Percentiles rank a stretch among this genome's conserved stretches.
Evolutionary conservation across 176 grass and related monocot genomes (phyloP).

Genomic region (Oryza glaberrima): DNA sequence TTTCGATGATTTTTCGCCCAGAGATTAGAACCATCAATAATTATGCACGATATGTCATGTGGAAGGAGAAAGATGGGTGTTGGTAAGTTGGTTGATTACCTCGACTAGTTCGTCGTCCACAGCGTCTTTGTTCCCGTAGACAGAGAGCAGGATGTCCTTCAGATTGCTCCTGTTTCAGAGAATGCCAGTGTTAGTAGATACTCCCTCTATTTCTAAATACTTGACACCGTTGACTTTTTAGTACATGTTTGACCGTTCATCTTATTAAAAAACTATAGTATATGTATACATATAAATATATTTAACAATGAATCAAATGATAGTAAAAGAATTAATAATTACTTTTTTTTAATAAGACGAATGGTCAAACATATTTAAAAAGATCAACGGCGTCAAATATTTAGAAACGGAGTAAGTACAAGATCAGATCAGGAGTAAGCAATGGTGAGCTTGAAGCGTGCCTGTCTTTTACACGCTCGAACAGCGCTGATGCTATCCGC

Average conservation of each 20-base stretch:
- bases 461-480: constrained; percentile 74
- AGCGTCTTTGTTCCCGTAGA: constrained; percentile 75
- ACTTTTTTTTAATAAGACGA: too few species aligned
- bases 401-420: background rate
- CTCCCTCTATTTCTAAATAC: too few species aligned
- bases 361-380: too few species aligned
- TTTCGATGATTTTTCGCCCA: background rate
- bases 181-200: background rate
- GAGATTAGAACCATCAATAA: background rate
- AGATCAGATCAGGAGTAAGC: background rate
- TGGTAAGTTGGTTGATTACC: constrained; percentile 29
- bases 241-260: too few species aligned
- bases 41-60: background rate
- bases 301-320: too few species aligned
- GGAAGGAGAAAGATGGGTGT: background rate
- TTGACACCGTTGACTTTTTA: too few species aligned
- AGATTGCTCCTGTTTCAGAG: constrained; percentile 64
- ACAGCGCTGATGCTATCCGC: constrained; percentile 72
- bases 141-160: constrained; percentile 74
- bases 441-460: constrained; percentile 8
- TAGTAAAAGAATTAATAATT: too few species aligned
- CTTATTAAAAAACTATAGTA: too few species aligned
- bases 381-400: too few species aligned
- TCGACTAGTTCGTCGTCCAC: constrained; percentile 78
- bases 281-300: too few species aligned